Evolutionary conservation across 495 filamentous ascomycete species (phyloP).

Genomic region (Daldinia concentrica): DNA sequence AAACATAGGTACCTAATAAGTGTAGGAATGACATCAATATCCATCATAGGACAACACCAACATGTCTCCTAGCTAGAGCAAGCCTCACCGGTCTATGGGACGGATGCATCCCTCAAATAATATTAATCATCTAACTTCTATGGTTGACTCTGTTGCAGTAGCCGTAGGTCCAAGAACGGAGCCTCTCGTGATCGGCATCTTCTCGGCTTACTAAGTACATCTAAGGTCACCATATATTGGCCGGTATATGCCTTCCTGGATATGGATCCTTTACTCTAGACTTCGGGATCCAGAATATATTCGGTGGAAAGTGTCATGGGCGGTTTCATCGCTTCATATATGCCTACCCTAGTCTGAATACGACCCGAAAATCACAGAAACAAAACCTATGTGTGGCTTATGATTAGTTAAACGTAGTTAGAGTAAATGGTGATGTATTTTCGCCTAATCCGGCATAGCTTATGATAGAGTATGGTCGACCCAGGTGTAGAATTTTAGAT

Average conservation of each 20-base stretch:
- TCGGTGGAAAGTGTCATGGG: constrained; percentile 4
- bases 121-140: background rate
- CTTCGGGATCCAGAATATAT: constrained; percentile 6
- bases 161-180: background rate
- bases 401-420: constrained; percentile 1
- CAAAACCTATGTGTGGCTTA: constrained; percentile 12
- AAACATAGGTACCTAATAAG: background rate
- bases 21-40: background rate
- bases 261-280: constrained; percentile 20
- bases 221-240: constrained; percentile 15
- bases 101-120: background rate
- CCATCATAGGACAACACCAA: background rate
- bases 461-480: constrained; percentile 6
- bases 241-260: constrained; percentile 23
- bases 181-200: constrained; percentile 1
- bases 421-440: constrained; percentile 2
- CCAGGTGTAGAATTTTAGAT: constrained; percentile 5
- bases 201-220: constrained; percentile 34
- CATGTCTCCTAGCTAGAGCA: background rate
- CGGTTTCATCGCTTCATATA: constrained; percentile 9
- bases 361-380: constrained; percentile 13
- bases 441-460: constrained; percentile 12
- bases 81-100: background rate
- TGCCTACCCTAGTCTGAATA: constrained; percentile 22
- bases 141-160: background rate